phyloP scores from a whole-genome alignment of 2,329 filamentous ascomycete species.

The Phyllosticta citriasiana region DNA sequence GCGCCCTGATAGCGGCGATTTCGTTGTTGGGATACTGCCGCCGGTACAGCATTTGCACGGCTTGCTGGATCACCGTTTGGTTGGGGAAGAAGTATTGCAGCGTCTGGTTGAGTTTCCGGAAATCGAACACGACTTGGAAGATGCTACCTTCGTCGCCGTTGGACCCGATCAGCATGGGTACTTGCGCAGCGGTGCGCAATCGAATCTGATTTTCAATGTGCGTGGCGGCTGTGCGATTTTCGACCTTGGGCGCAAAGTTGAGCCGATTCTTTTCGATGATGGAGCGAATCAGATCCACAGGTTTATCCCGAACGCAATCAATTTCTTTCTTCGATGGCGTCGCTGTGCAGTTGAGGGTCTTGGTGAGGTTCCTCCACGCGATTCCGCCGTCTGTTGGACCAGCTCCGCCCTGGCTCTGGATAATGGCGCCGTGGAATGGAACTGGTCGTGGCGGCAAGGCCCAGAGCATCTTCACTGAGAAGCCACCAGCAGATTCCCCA shows the following conservation, averaged over 20 bases:
- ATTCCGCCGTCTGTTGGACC: neutral
- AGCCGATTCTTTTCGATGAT: conserved; percentile 24
- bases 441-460: neutral
- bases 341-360: conserved; percentile 34
- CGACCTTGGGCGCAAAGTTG: neutral
- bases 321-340: conserved; percentile 31
- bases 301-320: conserved; percentile 45
- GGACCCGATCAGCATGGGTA: conserved; percentile 53
- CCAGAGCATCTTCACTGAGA: conserved; percentile 28
- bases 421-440: conserved; percentile 35
- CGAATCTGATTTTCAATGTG: conserved; percentile 37
- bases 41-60: conserved; percentile 17
- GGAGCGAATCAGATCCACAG: conserved; percentile 44
- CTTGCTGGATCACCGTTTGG: neutral
- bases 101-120: neutral
- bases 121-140: conserved; percentile 29
- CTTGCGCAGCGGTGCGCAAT: conserved; percentile 51
- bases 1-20: conserved; percentile 37
- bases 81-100: conserved; percentile 1
- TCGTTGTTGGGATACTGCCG: conserved; percentile 13
- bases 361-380: conserved; percentile 27
- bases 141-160: conserved; percentile 57
- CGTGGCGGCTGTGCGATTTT: conserved; percentile 28
- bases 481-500: conserved; percentile 36
- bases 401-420: conserved; percentile 24